These are phyloP conservation scores for Ceratocystis harringtonii DNA, from an alignment of 2,329 filamentous ascomycete genomes.

Conservation along the genomic window DNA sequence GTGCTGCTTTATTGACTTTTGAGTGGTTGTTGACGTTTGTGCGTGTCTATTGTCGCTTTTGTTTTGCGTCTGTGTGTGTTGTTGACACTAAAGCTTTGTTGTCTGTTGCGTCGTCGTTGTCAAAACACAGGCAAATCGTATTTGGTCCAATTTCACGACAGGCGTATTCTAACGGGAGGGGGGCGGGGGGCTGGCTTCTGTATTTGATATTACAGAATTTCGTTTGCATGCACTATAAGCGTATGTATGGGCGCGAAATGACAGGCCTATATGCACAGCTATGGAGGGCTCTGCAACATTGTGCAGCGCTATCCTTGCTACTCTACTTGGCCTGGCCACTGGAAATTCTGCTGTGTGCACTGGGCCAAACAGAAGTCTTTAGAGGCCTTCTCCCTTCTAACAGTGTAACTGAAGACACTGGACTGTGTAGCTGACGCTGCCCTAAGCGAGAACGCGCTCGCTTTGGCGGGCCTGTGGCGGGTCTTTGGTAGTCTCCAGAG, in stretches of 20 bases:
- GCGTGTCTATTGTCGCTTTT: not conserved
- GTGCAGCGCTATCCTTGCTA: constrained; percentile 11
- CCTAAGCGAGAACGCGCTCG: not conserved
- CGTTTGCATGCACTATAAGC: constrained; percentile 7
- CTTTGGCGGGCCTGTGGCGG: not conserved
- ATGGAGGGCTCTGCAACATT: too few relatives aligned
- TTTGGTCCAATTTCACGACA: not conserved
- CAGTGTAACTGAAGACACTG: not conserved
- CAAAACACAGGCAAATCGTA: not conserved
- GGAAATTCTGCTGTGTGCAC: constrained; percentile 11
- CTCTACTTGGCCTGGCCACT: not conserved
- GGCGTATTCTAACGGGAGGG: not conserved
- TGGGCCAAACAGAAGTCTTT: not conserved
- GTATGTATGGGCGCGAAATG: constrained; percentile 5
- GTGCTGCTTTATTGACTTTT: not conserved
- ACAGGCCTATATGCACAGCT: not conserved
- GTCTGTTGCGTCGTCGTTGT: not conserved
- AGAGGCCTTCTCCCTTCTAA: not conserved
- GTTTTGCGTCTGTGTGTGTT: not conserved
- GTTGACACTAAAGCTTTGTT: not conserved
- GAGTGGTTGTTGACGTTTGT: not conserved
- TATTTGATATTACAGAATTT: constrained; percentile 5
- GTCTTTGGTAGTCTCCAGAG: too few relatives aligned
- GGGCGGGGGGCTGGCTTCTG: not conserved
- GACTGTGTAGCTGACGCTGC: not conserved